A percentile compares a stretch with the other conserved stretches of the same genome.
Conservation (phyloP, 2,329 filamentous ascomycete genomes). For the Aschersonia sp. region DNA sequence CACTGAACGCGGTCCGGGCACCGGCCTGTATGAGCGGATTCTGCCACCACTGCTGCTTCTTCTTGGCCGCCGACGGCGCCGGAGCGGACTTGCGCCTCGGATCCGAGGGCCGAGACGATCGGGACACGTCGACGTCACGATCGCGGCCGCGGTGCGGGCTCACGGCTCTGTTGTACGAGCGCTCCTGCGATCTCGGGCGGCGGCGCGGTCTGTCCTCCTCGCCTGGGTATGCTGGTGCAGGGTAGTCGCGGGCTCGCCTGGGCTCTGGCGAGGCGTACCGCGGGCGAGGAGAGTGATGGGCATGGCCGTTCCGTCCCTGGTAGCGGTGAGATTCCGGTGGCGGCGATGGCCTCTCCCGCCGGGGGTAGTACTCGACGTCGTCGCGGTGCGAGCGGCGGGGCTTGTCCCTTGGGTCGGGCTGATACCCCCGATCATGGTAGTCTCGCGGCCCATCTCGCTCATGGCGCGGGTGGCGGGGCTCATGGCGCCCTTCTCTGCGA, state of each 20-base stretch:
- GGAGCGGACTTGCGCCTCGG: constrained; percentile 7
- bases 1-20: constrained; percentile 29
- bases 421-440: constrained; percentile 1
- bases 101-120: constrained; percentile 5
- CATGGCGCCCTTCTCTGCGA: not conserved
- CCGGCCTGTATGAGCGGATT: constrained; percentile 24
- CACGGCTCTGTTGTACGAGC: constrained; percentile 6
- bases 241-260: constrained; percentile 1
- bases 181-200: constrained; percentile 11
- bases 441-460: constrained; percentile 1
- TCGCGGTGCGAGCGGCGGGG: constrained; percentile 2
- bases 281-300: not conserved
- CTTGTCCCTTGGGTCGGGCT: not conserved
- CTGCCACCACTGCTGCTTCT: constrained; percentile 19
- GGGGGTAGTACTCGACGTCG: constrained; percentile 7
- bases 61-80: constrained; percentile 5
- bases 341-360: constrained; percentile 7
- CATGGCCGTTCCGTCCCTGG: constrained; percentile 5
- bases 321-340: constrained; percentile 6
- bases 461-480: not conserved
- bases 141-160: constrained; percentile 11
- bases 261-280: constrained; percentile 4
- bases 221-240: constrained; percentile 5
- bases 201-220: constrained; percentile 8
- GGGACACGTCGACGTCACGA: constrained; percentile 2